Evolutionary conservation across 2,329 filamentous ascomycete genomes (phyloP), one percentile per base, ranked within the genome.

Genomic region (Arthrobotrys megalospora): DNA sequence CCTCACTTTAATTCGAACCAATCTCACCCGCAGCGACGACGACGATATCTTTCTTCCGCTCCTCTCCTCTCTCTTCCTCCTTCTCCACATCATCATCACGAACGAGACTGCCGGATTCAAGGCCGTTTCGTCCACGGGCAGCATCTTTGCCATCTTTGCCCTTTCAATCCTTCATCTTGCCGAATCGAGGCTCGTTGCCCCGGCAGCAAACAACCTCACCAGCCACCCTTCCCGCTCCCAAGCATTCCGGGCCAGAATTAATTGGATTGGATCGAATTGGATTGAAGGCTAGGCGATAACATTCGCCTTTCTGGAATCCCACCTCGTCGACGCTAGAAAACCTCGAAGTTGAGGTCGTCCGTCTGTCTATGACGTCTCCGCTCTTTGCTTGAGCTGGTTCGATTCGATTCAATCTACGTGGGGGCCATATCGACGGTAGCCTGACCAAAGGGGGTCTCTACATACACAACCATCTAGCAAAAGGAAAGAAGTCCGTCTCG

Each of bases 171-270:
- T 28, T 73, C 45, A 45, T 66, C 52, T 62, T 53, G 32, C 72
- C 55, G 47, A 69, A 76, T 68, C 48, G 64, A 76, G 72, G 11
- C 55, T 43, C 48, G 72, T 76, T 76, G 72, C 43, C 72, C 64
- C 48, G 72, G 72, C 72, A 76, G 72, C 72, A 76, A 63, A 68
- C 65, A 48, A 69, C 50, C 52, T 60, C 72, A 69, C 72, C 65
- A 68, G 58, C 72, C 71, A 69, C 71, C 64, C 63, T 41, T 60
- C 28, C 50, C 63, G 60, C 52, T 45, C 41, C 53, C 47, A 41
- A 60, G 36, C 69, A 52, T 52, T 52, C 62, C 62, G 52, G 32
- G 14, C 71, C 53, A 66, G 21, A 73, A 65, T n/a, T n/a, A n/a
- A n/a, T n/a, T n/a, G n/a, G n/a, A n/a, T n/a, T n/a, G n/a, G n/a